Base-by-base conservation (phyloP, 441 rosid genomes). In the Macaranga tanarius region DNA sequence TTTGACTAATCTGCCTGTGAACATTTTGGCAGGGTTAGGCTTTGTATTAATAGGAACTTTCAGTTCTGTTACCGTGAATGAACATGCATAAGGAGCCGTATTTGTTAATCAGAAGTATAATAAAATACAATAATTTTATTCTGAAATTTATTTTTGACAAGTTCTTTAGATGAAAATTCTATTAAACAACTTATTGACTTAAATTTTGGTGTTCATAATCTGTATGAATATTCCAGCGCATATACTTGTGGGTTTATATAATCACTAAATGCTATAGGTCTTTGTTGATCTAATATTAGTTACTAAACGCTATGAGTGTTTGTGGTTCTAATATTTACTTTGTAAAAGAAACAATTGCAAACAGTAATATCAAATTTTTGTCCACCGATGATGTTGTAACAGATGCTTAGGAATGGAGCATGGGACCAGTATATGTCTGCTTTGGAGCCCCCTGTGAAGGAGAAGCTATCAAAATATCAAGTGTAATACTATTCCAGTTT, bases 351-450 rank as follows among this genome's bases (percentile, higher is more conserved):
- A 10, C 25, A 4, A 5, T 70, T 26, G 45, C 48, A 17, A n/a
- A 34, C 22, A 20, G 51, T 54, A 17, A 52, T 10, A 17, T 42
- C 10, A 59, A 13, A 28, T 60, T 23, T 23, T 45, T 4, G 42
- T 17, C 25, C 72, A 31, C 22, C 9, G 10, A 58, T 65, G 8
- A 75, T 76, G 50, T n/a, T 67, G 48, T 42, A 76, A 74, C 92
- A 95, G 99, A 87, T 93, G 97, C 88, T 96, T 57, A 83, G 88
- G 59, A 87, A 88, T 79, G 97, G 87, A 65, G 89, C 91, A 31
- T 96, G 98, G 98, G 97, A 84, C 74, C 90, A 93, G 78, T 96
- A 81, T 73, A 85, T 86, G 83, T 89, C 98, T 68, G 88, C 95
- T n/a, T 76, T 96, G 88, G 96, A 93, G 69, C 87, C 96, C 76